Evolutionary conservation across 768 basidiomycete species (phyloP), one percentile per base, ranked within the genome.

Genomic region (Hygrocybe coccinea): DNA sequence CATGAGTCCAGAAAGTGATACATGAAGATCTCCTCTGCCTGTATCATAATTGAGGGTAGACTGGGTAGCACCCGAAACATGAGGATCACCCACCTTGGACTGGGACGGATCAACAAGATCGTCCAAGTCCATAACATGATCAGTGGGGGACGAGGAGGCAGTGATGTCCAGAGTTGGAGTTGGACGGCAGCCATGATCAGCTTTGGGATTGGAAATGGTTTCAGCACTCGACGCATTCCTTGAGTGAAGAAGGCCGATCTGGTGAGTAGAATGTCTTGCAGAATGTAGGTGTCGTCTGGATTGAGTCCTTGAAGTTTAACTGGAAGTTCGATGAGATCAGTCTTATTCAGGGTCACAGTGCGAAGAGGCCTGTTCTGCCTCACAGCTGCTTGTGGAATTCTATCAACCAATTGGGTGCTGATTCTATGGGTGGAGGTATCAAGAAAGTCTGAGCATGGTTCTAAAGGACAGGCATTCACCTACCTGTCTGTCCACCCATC

Each of bases 321-420:
- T 53, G 24, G 52, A 22, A 53, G 52, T 39, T 44, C 38, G 8
- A 53, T 41, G 37, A 53, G 22, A 29, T 47, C 44, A 34, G 24
- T 15, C 49, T 56, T 38, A 39, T 37, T 52, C 54, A 59, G 58
- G 50, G 10, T 56, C 38, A 43, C 58, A 33, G 49, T 56, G 45
- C 55, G 55, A 59, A 50, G 7, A 47, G 43, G 21, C 56, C 54
- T 4, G 8, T 14, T 38, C 14, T 49, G 55, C 44, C 47, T 54
- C 57, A 58, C 17, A 58, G 46, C 46, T 55, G 55, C 44, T 41
- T 2, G 52, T 58, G 57, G 17, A 58, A 25, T 43, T 48, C 54
- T 56, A 54, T 45, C 45, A 58, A 54, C 57, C 57, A 58, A 25
- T 29, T 3, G 21, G 52, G 52, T 5, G 14, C 25, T 19, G n/a